A percentile compares a stretch with the other conserved stretches of the same genome.
Conservation (phyloP, 257 asterid species). For the Ballota nigra region DNA sequence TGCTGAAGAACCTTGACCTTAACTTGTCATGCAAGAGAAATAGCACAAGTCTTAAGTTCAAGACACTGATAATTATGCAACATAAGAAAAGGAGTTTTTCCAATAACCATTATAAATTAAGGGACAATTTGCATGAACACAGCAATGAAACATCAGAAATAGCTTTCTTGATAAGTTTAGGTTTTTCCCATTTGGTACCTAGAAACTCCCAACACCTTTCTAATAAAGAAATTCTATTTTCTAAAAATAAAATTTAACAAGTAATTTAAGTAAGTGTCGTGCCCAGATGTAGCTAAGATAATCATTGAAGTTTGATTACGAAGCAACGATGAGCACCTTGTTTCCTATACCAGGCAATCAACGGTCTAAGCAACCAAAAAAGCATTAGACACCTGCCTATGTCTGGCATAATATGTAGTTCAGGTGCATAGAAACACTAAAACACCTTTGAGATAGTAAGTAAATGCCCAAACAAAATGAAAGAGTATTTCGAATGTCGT, state of each 20-base stretch:
- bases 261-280: constrained; percentile 9
- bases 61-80: neutral
- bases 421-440: neutral
- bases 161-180: neutral
- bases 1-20: neutral
- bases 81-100: neutral
- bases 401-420: constrained; percentile 30
- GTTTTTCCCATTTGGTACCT: neutral
- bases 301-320: constrained; percentile 25
- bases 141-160: neutral
- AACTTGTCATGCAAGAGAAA: neutral
- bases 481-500: constrained; percentile 3
- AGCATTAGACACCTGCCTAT: constrained; percentile 36
- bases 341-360: constrained; percentile 35
- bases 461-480: neutral
- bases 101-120: neutral
- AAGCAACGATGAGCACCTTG: constrained; percentile 31
- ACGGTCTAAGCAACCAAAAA: constrained; percentile 36
- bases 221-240: neutral
- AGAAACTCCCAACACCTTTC: neutral
- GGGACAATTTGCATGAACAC: neutral
- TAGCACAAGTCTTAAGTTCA: neutral
- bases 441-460: neutral
- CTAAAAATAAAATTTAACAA: neutral
- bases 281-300: constrained; percentile 36